Percentiles rank a stretch among this genome's conserved stretches.
Conservation (phyloP, 148 eudicot species). For the Bassia scoparia region DNA sequence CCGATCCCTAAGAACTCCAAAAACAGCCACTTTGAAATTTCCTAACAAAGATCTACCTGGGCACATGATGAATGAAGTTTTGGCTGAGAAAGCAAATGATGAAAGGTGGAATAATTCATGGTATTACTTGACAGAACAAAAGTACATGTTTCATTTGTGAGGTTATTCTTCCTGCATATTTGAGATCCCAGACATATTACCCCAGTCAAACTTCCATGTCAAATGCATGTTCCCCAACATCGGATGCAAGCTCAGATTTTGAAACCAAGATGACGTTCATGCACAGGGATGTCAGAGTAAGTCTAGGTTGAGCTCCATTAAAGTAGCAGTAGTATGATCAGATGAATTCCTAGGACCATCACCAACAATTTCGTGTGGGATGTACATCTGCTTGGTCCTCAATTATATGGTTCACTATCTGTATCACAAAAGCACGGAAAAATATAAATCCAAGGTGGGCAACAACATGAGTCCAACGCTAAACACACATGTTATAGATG, state of each 20-base stretch:
- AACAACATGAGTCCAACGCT: not conserved
- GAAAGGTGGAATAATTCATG: not conserved
- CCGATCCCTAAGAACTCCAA: slow-evolving; percentile 50
- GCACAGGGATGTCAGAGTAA: slow-evolving; percentile 43
- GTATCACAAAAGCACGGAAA: slow-evolving; percentile 2
- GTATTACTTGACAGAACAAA: not conserved
- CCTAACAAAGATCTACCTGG: slow-evolving; percentile 54
- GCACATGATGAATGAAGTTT: slow-evolving; percentile 10
- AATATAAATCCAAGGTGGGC: not conserved
- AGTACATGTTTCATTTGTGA: slow-evolving; percentile 51
- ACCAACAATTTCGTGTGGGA: slow-evolving; percentile 64
- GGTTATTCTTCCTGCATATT: slow-evolving; percentile 35
- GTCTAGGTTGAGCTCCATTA: slow-evolving; percentile 40
- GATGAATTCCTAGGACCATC: slow-evolving; percentile 20
- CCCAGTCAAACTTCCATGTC: slow-evolving; percentile 57
- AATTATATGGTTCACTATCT: slow-evolving; percentile 40
- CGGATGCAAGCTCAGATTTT: slow-evolving; percentile 42
- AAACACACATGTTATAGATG: not conserved
- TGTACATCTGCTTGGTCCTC: slow-evolving; percentile 41
- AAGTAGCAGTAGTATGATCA: slow-evolving; percentile 50
- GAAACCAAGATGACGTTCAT: slow-evolving; percentile 50
- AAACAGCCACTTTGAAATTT: slow-evolving; percentile 53
- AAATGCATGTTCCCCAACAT: slow-evolving; percentile 32
- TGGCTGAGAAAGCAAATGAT: slow-evolving; percentile 11
- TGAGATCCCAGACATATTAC: slow-evolving; percentile 38